Conservation (phyloP, 2,329 filamentous ascomycete species). For the Penicillium nordicum region DNA sequence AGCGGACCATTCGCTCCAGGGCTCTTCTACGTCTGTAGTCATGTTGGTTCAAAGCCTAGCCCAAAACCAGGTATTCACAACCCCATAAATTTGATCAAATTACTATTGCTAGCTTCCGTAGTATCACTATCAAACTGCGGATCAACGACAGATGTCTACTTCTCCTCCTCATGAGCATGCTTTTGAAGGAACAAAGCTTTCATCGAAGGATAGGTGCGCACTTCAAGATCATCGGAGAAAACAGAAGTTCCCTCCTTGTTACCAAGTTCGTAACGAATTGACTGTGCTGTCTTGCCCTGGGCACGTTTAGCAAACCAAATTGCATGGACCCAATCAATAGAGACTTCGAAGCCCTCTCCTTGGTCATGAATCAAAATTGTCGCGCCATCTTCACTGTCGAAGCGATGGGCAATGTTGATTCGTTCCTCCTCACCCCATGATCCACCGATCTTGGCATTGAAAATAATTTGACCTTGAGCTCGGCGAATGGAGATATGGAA, state of each 20-base stretch:
- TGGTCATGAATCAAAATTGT: conserved; percentile 11
- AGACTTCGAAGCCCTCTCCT: conserved; percentile 9
- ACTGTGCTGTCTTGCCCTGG: conserved; percentile 5
- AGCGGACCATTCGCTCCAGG: no score
- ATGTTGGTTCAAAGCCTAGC: no score
- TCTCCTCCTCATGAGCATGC: conserved; percentile 24
- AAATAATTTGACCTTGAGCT: conserved; percentile 2
- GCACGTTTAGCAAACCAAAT: conserved; percentile 10
- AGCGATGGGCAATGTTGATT: conserved; percentile 1
- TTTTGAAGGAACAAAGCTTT: conserved; percentile 11
- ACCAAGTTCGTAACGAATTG: conserved; percentile 1
- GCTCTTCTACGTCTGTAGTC: no score
- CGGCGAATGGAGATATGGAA: conserved; percentile 7
- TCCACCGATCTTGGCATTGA: conserved; percentile 5
- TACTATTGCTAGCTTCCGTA: no score
- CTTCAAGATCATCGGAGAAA: conserved; percentile 6
- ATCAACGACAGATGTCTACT: conserved; percentile 39
- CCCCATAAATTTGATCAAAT: not conserved
- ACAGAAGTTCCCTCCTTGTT: not conserved
- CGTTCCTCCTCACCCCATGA: conserved; percentile 8
- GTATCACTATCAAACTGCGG: not conserved
- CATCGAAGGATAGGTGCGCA: conserved; percentile 10
- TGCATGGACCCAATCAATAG: conserved; percentile 10
- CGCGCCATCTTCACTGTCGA: not conserved
- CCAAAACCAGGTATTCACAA: no score